Conservation (phyloP, 2,329 filamentous ascomycete genomes). For the Colletotrichum tabaci region DNA sequence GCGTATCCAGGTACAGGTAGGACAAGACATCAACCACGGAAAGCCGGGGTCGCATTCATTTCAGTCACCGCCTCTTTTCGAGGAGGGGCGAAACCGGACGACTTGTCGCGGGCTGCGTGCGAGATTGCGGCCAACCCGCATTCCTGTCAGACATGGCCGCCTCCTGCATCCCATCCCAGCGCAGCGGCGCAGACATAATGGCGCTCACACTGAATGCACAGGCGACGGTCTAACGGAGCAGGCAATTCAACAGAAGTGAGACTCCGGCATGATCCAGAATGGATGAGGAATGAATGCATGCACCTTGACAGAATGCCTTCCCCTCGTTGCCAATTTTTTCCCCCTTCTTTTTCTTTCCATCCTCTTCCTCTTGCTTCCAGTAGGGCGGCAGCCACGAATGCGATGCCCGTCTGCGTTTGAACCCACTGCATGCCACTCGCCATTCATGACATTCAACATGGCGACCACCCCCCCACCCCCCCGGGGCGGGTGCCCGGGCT, state of each 20-base stretch:
- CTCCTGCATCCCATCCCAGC: not conserved
- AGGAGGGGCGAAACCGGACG: slow-evolving; percentile 29
- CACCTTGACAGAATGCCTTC: slow-evolving; percentile 9
- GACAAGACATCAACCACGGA: not conserved
- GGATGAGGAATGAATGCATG: slow-evolving; percentile 24
- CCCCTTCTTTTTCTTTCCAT: no score
- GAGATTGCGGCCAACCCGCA: slow-evolving; percentile 2
- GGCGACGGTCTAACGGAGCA: no score
- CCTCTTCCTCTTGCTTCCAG: no score
- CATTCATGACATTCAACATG: no score
- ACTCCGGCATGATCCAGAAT: slow-evolving; percentile 14
- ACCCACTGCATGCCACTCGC: not conserved
- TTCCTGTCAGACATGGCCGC: slow-evolving; percentile 4
- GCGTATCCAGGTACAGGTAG: not conserved
- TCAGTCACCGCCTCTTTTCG: not conserved
- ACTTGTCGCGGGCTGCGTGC: not conserved
- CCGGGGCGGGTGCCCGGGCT: no score
- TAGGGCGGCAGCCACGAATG: not conserved
- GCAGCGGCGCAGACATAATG: not conserved
- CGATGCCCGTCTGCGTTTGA: not conserved
- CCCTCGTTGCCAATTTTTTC: not conserved
- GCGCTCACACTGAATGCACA: not conserved
- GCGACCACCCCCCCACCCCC: no score
- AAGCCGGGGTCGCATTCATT: slow-evolving; percentile 7
- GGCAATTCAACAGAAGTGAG: slow-evolving; percentile 24